Evolutionary conservation across 176 grass and related monocot genomes (phyloP), one percentile per base, ranked within the genome.

Genomic region (Rhynchospora tenuis): DNA sequence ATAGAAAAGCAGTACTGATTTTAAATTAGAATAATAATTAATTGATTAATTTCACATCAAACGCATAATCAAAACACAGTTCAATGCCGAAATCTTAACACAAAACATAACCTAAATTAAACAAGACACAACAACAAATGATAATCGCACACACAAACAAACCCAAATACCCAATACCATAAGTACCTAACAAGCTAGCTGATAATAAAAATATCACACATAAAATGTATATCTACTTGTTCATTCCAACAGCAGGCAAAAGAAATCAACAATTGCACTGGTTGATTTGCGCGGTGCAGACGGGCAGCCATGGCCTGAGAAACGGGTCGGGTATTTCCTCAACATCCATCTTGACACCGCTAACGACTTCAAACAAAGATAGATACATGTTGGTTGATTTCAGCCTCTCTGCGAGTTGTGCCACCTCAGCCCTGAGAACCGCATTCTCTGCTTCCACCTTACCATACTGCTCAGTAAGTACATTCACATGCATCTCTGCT

Each of bases 361-460:
- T 82, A 17, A 82, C 80, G 2, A 51, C 62, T 68, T 82, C 80
- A 29, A 82, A 62, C 24, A 82, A 23, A 67, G 80, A 82, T 20
- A 82, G 80, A 43, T 82, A 82, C 80, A 82, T 65, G 59, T 82
- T 82, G 12, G 80, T 61, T 0, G 61, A 82, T 51, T 68, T 55
- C 43, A 82, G 80, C 24, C 80, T 45, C 7, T 82, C 61, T 12
- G 80, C 42, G 23, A 82, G 63, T 64, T 68, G 60, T 12, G 11
- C 80, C 61, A 67, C 9, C 23, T 82, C 80, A 29, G 43, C 61
- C 33, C 80, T 51, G 54, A 88, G 77, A 5, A 81, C 61, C 28
- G 31, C 24, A 73, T 91, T 91, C 48, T 83, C 82, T 3, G 68
- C 19, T 29, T 87, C 83, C 12, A 85, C 43, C 29, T 80, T 80